A percentile compares a stretch with the other conserved stretches of the same genome.
phyloP scores from a whole-genome alignment of 805 yeast genomes.

The Nakazawaea sp. region DNA sequence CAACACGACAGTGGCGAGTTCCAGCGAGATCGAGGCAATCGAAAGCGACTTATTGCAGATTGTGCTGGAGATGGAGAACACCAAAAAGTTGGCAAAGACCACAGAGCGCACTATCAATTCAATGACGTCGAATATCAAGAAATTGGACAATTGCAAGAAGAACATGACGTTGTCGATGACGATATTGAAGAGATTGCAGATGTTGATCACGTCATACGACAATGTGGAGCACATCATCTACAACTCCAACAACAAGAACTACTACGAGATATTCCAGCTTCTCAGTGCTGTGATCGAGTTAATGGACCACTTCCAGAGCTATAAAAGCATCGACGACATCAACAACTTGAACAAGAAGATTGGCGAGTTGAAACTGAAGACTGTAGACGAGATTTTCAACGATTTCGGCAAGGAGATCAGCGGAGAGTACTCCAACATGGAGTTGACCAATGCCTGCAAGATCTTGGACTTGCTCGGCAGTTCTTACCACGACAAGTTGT shows the following conservation, averaged over 20 bases:
- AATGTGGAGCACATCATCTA: constrained; percentile 43
- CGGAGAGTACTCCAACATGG: constrained; percentile 23
- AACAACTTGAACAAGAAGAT: constrained; percentile 58
- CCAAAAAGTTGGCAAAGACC: constrained; percentile 38
- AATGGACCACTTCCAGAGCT: constrained; percentile 66
- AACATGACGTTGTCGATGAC: constrained; percentile 84
- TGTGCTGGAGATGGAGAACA: constrained; percentile 36
- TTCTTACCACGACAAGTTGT: constrained; percentile 50
- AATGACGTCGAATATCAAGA: constrained; percentile 74
- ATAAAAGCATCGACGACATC: constrained; percentile 77
- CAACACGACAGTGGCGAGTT: constrained; percentile 15
- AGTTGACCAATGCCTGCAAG: constrained; percentile 58
- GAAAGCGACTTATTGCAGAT: constrained; percentile 31
- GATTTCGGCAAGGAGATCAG: constrained; percentile 57
- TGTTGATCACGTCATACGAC: constrained; percentile 71
- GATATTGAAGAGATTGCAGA: constrained; percentile 77
- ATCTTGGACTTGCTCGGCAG: constrained; percentile 60
- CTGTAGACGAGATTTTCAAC: constrained; percentile 62
- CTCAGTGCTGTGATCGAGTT: constrained; percentile 70
- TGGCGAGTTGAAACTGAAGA: constrained; percentile 47
- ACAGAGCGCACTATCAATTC: constrained; percentile 58
- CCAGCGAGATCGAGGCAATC: constrained; percentile 14
- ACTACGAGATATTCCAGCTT: constrained; percentile 49
- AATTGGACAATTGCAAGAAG: constrained; percentile 74
- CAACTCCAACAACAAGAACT: constrained; percentile 24